Percentiles rank a stretch among this genome's conserved stretches.
phyloP scores from a whole-genome alignment of 257 asterid genomes.

The Oldenlandia corymbosa region DNA sequence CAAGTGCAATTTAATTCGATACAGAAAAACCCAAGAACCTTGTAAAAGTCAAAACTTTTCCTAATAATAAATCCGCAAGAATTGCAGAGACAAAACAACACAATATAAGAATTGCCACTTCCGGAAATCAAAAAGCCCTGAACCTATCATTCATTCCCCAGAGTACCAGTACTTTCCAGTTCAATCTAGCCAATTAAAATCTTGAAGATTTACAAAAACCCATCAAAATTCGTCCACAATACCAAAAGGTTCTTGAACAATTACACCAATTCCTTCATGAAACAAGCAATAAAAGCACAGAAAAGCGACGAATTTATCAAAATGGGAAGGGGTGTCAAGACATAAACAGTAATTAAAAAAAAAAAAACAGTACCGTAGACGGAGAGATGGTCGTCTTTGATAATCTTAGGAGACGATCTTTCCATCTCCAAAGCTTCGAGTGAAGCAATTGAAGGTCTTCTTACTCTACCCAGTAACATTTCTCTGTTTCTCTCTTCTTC shows the following conservation, averaged over 20 bases:
- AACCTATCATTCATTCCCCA: not conserved
- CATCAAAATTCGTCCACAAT: not conserved
- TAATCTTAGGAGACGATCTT: conserved; percentile 48
- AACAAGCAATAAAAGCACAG: too few species aligned
- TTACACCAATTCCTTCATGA: not conserved
- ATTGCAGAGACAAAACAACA: too few species aligned
- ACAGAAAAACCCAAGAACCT: not conserved
- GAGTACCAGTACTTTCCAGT: not conserved
- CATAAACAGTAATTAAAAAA: not conserved
- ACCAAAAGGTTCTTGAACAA: not conserved
- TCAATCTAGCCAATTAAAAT: not conserved
- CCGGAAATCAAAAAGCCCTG: not conserved
- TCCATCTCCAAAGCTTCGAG: conserved; percentile 60
- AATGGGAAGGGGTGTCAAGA: not conserved
- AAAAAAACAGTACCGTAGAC: conserved; percentile 48
- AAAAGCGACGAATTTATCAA: not conserved
- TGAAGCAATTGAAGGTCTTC: conserved; percentile 50
- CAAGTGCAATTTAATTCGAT: too few species aligned
- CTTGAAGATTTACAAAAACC: too few species aligned
- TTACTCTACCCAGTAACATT: conserved; percentile 58
- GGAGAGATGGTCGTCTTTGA: conserved; percentile 73
- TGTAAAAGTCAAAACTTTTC: not conserved
- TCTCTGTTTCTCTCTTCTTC: conserved; percentile 15
- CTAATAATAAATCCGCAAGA: too few species aligned
- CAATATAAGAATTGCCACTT: not conserved